Percentiles rank a stretch among this genome's conserved stretches.
Conservation (phyloP, 345 rosid species). For the Sisymbrium altissimum region DNA sequence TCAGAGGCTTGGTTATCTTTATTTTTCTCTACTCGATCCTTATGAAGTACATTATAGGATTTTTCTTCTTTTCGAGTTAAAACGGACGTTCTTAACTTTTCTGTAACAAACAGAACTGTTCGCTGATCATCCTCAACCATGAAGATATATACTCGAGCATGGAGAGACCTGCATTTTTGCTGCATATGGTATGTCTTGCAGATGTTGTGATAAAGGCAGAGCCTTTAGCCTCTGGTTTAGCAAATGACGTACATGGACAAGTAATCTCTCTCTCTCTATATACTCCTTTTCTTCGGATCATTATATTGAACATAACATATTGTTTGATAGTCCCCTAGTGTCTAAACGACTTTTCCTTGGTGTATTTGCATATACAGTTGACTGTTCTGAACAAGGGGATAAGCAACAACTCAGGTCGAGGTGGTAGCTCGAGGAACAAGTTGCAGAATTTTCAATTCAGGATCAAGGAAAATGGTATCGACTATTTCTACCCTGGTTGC, state of each 20-base stretch:
- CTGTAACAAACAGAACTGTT: conserved; percentile 60
- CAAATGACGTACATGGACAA: conserved; percentile 93
- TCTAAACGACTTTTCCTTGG: not conserved
- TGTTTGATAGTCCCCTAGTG: not conserved
- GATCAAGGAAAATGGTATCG: conserved; percentile 69
- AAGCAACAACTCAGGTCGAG: conserved; percentile 5
- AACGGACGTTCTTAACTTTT: not conserved
- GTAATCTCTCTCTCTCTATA: conserved; percentile 41
- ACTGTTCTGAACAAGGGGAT: conserved; percentile 55
- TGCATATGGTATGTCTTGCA: conserved; percentile 67
- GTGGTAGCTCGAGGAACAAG: conserved; percentile 46
- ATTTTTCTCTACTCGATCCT: not conserved
- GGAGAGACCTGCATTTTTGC: conserved; percentile 47
- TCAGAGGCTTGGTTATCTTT: not conserved
- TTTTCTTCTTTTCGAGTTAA: not conserved
- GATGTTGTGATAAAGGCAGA: conserved; percentile 73
- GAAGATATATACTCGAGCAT: conserved; percentile 62
- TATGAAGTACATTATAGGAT: not conserved
- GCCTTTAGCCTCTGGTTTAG: conserved; percentile 91
- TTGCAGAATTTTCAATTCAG: conserved; percentile 70
- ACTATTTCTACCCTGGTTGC: conserved; percentile 81
- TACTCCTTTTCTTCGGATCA: not conserved
- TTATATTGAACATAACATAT: not conserved
- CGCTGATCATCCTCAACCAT: conserved; percentile 66
- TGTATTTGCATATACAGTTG: conserved; percentile 45